These are phyloP conservation scores for Aspergillus quadricinctus DNA, from an alignment of 2,329 filamentous ascomycete species.

Conservation along the genomic window DNA sequence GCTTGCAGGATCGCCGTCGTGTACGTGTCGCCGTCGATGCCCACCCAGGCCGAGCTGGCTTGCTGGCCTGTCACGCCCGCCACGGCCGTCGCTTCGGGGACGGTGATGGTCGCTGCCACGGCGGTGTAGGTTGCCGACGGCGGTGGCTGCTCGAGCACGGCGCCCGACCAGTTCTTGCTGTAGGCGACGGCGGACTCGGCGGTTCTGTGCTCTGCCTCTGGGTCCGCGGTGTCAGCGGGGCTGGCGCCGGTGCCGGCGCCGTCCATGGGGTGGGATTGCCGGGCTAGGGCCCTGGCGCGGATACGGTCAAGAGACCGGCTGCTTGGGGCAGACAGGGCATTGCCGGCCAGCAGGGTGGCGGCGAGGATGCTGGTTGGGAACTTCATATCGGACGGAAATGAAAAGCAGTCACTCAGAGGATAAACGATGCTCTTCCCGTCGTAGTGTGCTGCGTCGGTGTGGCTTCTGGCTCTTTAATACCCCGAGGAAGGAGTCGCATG, in stretches of 20 bases:
- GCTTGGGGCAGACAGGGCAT: constrained; percentile 26
- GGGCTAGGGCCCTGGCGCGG: constrained; percentile 21
- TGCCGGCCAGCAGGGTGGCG: constrained; percentile 19
- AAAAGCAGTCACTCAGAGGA: neutral
- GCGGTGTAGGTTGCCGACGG: constrained; percentile 46
- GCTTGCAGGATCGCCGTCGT: constrained; percentile 53
- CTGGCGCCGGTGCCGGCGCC: constrained; percentile 5
- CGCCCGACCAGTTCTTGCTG: constrained; percentile 58
- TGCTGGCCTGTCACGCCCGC: constrained; percentile 37
- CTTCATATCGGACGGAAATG: constrained; percentile 24
- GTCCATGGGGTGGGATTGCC: constrained; percentile 23
- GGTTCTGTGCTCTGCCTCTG: neutral
- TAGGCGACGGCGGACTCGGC: constrained; percentile 44
- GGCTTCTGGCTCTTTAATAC: neutral
- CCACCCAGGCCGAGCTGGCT: constrained; percentile 55
- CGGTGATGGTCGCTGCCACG: constrained; percentile 44
- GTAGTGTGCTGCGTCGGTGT: neutral
- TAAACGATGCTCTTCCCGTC: neutral
- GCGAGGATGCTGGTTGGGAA: constrained; percentile 18
- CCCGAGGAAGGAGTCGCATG: neutral
- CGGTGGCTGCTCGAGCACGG: constrained; percentile 46
- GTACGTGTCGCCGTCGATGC: constrained; percentile 59
- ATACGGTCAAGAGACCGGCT: constrained; percentile 26
- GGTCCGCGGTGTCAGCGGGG: constrained; percentile 5
- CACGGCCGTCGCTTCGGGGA: constrained; percentile 47